Base-by-base conservation (phyloP, 1,284 basidiomycete genomes). In the Leccinum pallidistipes region DNA sequence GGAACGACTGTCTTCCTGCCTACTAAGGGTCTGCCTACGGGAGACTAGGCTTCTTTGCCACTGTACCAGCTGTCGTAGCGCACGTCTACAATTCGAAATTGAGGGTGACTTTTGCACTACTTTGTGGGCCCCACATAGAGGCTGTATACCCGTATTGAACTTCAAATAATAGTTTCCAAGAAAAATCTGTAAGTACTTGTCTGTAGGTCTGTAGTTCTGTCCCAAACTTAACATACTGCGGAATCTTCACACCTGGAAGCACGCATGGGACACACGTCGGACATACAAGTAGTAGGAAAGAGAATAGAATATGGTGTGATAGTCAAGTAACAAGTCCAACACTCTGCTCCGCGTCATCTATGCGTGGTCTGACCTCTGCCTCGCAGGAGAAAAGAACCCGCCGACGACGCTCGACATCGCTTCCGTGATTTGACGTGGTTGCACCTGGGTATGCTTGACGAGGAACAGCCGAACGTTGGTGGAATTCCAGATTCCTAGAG, bases 391-490 rank as follows among this genome's bases (percentile, higher is more conserved):
- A 59, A 73, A 73, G 12, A 73, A 34, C 21, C 74, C 74, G 16
- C 90, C 90, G 10, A 92, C 86, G 9, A 91, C 90, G 64, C 85
- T 90, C 6, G 88, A 84, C 24, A 92, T 87, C 2, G 90, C 82
- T 60, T 91, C 89, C 9, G 87, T 85, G 45, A 92, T 83, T 70
- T 90, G 90, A 43, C 89, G 81, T 59, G 83, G 81, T 62, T 90
- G 86, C 47, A 75, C 74, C 64, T 86, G 86, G 6, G 91, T 84
- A 68, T 95, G 93, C 73, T 94, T 95, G 62, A 97, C 91, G 58
- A 92, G 86, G 78, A 97, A 97, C 55, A 97, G 76, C 29, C 91
- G 86, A 18, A 96, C 92, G 51, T 86, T 89, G 10, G 94, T 95
- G 50, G 86, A 86, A 66, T 91, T 91, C 94, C 94, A 96, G 43